A percentile compares a stretch with the other conserved stretches of the same genome.
These are phyloP conservation scores for Cephaloascus albidus DNA, from an alignment of 805 yeast species.

Conservation along the genomic window DNA sequence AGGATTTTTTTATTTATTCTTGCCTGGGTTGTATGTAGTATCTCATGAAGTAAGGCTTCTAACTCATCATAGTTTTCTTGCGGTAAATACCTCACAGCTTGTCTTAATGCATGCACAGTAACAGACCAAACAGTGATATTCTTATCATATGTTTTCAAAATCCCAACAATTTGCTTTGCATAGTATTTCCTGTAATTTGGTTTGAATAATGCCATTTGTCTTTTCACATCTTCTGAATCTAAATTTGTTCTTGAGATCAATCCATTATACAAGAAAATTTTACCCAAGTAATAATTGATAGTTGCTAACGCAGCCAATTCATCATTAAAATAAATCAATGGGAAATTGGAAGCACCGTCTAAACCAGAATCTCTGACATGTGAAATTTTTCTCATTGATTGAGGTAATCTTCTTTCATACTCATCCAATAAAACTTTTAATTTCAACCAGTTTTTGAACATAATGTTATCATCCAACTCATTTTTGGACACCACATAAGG, in stretches of 20 bases:
- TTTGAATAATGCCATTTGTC: slow-evolving; percentile 15
- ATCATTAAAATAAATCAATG: slow-evolving; percentile 23
- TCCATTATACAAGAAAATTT: slow-evolving; percentile 19
- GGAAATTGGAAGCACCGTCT: slow-evolving; percentile 18
- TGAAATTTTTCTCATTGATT: slow-evolving; percentile 5
- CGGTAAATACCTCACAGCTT: slow-evolving; percentile 13
- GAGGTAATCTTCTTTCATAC: slow-evolving; percentile 18
- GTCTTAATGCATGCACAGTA: slow-evolving; percentile 21
- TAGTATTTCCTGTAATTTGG: slow-evolving; percentile 14
- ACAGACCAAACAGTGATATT: slow-evolving; percentile 24
- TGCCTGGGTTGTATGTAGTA: slow-evolving; percentile 13
- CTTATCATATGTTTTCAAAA: slow-evolving; percentile 24
- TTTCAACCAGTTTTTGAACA: slow-evolving; percentile 16
- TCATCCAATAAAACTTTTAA: slow-evolving; percentile 17
- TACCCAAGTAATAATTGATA: slow-evolving; percentile 19
- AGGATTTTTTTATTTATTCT: slow-evolving; percentile 10
- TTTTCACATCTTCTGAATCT: slow-evolving; percentile 7
- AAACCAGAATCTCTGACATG: slow-evolving; percentile 18
- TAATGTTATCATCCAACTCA: slow-evolving; percentile 14
- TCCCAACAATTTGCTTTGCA: slow-evolving; percentile 27
- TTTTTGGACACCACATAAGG: slow-evolving; percentile 16
- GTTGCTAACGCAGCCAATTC: slow-evolving; percentile 23
- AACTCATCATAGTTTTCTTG: slow-evolving; percentile 9
- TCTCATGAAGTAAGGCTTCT: slow-evolving; percentile 4
- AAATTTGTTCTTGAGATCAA: slow-evolving; percentile 11